Conservation (phyloP, 805 yeast genomes). For the Teunomyces cretensis region DNA sequence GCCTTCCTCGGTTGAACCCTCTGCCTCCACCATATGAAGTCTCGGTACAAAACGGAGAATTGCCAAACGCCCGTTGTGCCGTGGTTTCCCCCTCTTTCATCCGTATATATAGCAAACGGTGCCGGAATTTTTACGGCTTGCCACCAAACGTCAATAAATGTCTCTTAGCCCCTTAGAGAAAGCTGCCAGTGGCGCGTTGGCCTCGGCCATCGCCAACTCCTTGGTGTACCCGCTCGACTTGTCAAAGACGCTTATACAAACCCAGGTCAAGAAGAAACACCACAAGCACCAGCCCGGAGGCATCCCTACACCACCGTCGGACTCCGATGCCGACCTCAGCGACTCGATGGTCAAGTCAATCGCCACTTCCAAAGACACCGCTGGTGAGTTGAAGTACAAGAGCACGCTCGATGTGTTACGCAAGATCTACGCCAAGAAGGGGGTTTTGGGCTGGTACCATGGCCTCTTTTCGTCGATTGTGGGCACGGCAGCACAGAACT, state of each 20-base stretch:
- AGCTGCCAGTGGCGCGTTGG: conserved; percentile 80
- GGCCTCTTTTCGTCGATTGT: conserved; percentile 67
- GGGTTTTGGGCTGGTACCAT: conserved; percentile 67
- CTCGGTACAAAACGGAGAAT: conserved; percentile 1
- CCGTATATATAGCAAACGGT: neutral
- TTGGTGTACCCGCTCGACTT: conserved; percentile 80
- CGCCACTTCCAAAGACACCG: neutral
- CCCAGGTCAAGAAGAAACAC: conserved; percentile 46
- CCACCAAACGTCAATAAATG: conserved; percentile 29
- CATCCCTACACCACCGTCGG: conserved; percentile 6
- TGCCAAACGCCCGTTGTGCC: neutral
- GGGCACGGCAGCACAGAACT: conserved; percentile 75
- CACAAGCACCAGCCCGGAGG: neutral
- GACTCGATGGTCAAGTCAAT: conserved; percentile 10
- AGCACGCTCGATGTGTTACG: conserved; percentile 62
- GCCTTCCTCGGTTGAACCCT: conserved; percentile 1
- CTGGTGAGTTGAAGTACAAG: conserved; percentile 42
- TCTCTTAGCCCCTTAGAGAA: conserved; percentile 67
- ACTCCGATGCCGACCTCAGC: neutral
- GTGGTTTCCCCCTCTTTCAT: neutral
- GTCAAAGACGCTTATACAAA: conserved; percentile 73
- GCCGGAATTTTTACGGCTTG: neutral
- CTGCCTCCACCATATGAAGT: conserved; percentile 1
- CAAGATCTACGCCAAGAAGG: conserved; percentile 58
- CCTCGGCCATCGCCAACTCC: conserved; percentile 77